A percentile compares a stretch with the other conserved stretches of the same genome.
Conservation (phyloP, 345 rosid species). For the Bruguiera gymnorhiza region DNA sequence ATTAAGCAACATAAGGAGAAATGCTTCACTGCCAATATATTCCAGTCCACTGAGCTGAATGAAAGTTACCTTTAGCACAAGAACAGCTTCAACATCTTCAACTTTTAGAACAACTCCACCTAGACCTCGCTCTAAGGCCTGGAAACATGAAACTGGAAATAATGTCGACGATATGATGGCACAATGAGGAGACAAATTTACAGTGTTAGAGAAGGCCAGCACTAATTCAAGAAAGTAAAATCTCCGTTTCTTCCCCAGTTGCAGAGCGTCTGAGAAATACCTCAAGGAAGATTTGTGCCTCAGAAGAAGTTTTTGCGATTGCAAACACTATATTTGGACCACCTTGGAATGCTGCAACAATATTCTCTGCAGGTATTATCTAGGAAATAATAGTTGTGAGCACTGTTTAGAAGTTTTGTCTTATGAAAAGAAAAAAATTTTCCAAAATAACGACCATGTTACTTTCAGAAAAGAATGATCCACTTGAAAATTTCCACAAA, state of each 20-base stretch:
- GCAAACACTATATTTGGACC: slow-evolving; percentile 70
- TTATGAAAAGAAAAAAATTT: not conserved
- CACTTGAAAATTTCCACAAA: not conserved
- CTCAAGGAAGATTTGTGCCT: slow-evolving; percentile 77
- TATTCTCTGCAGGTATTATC: slow-evolving; percentile 87
- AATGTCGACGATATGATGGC: not conserved
- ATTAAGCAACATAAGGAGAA: slow-evolving; percentile 31
- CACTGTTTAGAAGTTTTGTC: not conserved
- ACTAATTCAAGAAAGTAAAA: not conserved
- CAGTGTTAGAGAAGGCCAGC: not conserved
- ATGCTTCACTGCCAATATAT: slow-evolving; percentile 14
- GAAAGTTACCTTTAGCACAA: slow-evolving; percentile 58
- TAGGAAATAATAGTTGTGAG: slow-evolving; percentile 22
- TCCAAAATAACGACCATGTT: not conserved
- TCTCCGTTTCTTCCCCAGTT: not conserved
- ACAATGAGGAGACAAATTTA: slow-evolving; percentile 10
- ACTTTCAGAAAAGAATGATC: not conserved
- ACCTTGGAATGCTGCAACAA: slow-evolving; percentile 79
- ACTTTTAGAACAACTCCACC: slow-evolving; percentile 72
- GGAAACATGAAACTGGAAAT: not conserved
- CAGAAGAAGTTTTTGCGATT: slow-evolving; percentile 51
- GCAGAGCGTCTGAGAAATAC: slow-evolving; percentile 25
- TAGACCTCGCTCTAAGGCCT: slow-evolving; percentile 87
- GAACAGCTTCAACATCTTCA: slow-evolving; percentile 55
- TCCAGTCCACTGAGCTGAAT: not conserved